A percentile compares a stretch with the other conserved stretches of the same genome.
These are phyloP conservation scores for Stereum hirsutum DNA, from an alignment of 1,284 basidiomycete species.

Conservation along the genomic window DNA sequence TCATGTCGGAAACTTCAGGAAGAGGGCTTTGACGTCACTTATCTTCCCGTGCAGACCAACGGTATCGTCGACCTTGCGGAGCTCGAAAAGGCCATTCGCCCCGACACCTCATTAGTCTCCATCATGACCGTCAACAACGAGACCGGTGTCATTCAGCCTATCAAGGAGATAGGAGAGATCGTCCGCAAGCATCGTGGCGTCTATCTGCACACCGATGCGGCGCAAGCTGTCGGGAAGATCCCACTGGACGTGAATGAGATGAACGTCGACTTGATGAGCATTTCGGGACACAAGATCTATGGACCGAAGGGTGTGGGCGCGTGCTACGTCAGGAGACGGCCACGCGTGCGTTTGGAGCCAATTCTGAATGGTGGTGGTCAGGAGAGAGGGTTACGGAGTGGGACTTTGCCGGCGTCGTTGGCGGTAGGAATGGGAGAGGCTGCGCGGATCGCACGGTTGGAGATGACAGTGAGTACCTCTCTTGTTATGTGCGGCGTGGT, in stretches of 20 bases:
- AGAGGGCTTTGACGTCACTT: slow-evolving; percentile 97
- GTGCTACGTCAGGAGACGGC: slow-evolving; percentile 88
- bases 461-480: slow-evolving; percentile 77
- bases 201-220: slow-evolving; percentile 97
- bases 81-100: slow-evolving; percentile 78
- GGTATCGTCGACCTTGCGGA: slow-evolving; percentile 76
- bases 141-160: slow-evolving; percentile 96
- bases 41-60: slow-evolving; percentile 87
- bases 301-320: slow-evolving; percentile 97
- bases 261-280: slow-evolving; percentile 93
- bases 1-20: slow-evolving; percentile 93
- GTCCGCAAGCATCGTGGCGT: slow-evolving; percentile 79
- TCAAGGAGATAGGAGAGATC: slow-evolving; percentile 90
- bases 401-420: slow-evolving; percentile 87
- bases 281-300: slow-evolving; percentile 97
- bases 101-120: slow-evolving; percentile 83
- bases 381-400: slow-evolving; percentile 91
- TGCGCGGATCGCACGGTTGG: slow-evolving; percentile 82
- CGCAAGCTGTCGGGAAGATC: slow-evolving; percentile 93
- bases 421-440: slow-evolving; percentile 95
- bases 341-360: slow-evolving; percentile 91
- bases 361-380: slow-evolving; percentile 96
- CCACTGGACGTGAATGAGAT: slow-evolving; percentile 90
- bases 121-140: slow-evolving; percentile 99
- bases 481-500: slow-evolving; percentile 16